These are phyloP conservation scores for Colletotrichum horii DNA, from an alignment of 2,329 filamentous ascomycete species.

Conservation along the genomic window DNA sequence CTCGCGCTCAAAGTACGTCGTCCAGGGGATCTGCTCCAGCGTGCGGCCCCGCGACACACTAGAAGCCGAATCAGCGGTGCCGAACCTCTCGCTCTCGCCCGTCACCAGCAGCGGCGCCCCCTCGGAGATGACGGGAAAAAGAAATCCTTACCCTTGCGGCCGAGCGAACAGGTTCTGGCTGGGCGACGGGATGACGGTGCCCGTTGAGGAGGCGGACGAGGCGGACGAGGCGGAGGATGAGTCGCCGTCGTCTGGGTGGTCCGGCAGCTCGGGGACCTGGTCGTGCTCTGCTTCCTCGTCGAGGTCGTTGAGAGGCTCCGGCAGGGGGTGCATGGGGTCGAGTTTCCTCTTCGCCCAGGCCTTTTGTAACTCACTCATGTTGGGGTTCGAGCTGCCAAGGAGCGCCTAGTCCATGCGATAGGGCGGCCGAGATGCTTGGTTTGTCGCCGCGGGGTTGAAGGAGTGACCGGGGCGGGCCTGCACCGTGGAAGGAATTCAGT, in stretches of 20 bases:
- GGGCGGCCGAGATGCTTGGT: background rate
- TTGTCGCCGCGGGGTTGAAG: background rate
- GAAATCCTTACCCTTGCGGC: slow-evolving; percentile 63
- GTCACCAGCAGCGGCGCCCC: background rate
- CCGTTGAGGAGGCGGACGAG: slow-evolving; percentile 84
- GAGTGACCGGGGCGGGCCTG: background rate
- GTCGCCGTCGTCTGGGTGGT: slow-evolving; percentile 64
- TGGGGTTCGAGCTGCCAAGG: slow-evolving; percentile 21
- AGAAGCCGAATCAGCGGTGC: slow-evolving; percentile 4
- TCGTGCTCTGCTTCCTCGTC: slow-evolving; percentile 57
- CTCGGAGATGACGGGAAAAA: background rate
- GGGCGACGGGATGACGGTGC: slow-evolving; percentile 84
- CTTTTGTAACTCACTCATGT: slow-evolving; percentile 83
- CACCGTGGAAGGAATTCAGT: background rate
- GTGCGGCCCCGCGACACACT: slow-evolving; percentile 49
- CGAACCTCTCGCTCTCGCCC: background rate
- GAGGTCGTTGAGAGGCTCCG: slow-evolving; percentile 54
- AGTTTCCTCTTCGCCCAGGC: slow-evolving; percentile 80
- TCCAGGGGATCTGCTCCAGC: slow-evolving; percentile 78
- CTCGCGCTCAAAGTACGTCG: slow-evolving; percentile 88
- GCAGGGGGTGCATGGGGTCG: slow-evolving; percentile 59
- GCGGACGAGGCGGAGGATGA: slow-evolving; percentile 71
- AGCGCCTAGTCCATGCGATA: background rate
- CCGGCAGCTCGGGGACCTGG: slow-evolving; percentile 51
- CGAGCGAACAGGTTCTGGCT: slow-evolving; percentile 76